A percentile compares a stretch with the other conserved stretches of the same genome.
Evolutionary conservation across 768 basidiomycete genomes (phyloP).

Genomic region (Suillus occidentalis): DNA sequence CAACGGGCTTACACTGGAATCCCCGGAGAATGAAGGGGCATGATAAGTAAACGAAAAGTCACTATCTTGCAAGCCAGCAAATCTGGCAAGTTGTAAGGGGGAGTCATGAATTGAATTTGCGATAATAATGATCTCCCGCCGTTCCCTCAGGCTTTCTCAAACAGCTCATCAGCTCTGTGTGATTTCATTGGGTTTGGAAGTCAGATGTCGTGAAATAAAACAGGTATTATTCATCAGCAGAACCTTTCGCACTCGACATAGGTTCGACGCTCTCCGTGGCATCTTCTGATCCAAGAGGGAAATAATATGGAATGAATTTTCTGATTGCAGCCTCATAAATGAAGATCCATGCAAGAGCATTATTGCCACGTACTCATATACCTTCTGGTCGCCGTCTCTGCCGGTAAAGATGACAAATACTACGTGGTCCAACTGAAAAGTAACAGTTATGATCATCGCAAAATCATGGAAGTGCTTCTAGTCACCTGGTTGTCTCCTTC

Average conservation of each 20-base stretch:
- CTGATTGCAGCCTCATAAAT: conserved; percentile 20
- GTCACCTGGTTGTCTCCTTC: conserved; percentile 52
- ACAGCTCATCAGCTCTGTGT: neutral
- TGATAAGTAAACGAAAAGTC: neutral
- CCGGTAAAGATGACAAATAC: conserved; percentile 68
- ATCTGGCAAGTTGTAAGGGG: neutral
- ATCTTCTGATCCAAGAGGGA: conserved; percentile 38
- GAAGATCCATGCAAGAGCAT: neutral
- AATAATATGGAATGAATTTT: conserved; percentile 61
- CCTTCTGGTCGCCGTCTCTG: conserved; percentile 56
- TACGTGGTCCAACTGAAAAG: conserved; percentile 59
- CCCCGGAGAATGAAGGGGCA: neutral
- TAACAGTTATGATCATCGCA: neutral
- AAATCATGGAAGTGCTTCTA: neutral
- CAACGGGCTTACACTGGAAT: no score
- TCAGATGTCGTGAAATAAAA: neutral
- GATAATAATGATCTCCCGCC: neutral
- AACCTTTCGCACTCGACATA: neutral
- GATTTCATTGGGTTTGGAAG: neutral
- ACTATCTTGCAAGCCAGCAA: neutral
- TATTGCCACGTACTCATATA: conserved; percentile 57
- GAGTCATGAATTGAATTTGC: neutral
- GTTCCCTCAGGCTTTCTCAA: neutral
- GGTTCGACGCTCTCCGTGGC: neutral
- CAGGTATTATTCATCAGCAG: neutral